Percentiles rank a stretch among this genome's conserved stretches.
Conservation (phyloP, 2,329 filamentous ascomycete species). For the Cladophialophora exuberans region DNA sequence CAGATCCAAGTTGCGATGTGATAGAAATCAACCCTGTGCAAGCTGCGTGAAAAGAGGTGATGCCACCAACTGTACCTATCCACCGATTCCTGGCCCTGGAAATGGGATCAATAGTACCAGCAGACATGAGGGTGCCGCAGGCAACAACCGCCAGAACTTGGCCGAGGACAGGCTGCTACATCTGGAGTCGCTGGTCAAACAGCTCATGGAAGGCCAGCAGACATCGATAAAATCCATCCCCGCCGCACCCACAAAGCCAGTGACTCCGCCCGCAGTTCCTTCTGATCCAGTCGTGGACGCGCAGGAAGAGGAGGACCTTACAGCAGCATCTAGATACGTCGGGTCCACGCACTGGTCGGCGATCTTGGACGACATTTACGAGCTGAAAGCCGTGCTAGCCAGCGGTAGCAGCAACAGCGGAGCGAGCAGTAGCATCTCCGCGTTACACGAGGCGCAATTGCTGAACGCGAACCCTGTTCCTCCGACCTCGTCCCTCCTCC, state of each 20-base stretch:
- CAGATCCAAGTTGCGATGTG: constrained; percentile 46
- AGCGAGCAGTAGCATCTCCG: too few relatives aligned
- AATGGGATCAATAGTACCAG: too few relatives aligned
- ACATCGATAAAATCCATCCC: neutral
- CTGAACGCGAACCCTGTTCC: too few relatives aligned
- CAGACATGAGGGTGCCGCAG: neutral
- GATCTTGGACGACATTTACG: constrained; percentile 40
- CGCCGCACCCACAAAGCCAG: neutral
- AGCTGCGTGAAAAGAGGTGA: constrained; percentile 72
- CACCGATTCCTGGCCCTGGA: constrained; percentile 41
- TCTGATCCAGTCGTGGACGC: neutral
- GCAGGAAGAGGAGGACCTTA: neutral
- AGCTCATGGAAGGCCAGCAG: constrained; percentile 22
- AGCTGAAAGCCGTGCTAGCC: constrained; percentile 20
- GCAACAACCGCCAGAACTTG: constrained; percentile 2
- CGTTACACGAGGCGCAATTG: too few relatives aligned
- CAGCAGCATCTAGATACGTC: constrained; percentile 36
- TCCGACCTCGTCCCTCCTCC: neutral
- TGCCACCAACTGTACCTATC: constrained; percentile 81
- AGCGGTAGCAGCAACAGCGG: neutral
- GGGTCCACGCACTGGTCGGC: constrained; percentile 47
- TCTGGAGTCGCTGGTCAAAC: constrained; percentile 20
- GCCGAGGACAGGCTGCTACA: constrained; percentile 26
- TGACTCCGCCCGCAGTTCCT: neutral
- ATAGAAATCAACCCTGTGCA: constrained; percentile 44